phyloP scores from a whole-genome alignment of 108 stramenopile genomes.

The Aurantiochytrium sp. region DNA sequence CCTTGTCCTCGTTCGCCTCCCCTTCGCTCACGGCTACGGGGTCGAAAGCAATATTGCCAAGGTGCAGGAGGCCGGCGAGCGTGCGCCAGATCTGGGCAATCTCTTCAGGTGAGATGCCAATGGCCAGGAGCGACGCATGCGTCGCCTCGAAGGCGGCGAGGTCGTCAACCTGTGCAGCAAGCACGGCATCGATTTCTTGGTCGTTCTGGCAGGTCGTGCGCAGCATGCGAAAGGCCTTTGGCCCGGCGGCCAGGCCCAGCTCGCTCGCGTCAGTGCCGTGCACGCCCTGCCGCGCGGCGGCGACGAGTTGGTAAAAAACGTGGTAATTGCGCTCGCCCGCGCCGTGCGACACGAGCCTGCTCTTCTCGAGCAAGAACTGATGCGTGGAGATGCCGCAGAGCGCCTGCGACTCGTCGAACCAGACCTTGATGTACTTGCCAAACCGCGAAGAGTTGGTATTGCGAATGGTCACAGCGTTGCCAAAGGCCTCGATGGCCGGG shows the following conservation, averaged over 20 bases:
- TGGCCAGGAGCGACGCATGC: neutral
- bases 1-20: neutral
- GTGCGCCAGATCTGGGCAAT: neutral
- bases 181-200: no score
- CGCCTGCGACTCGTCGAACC: neutral
- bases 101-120: neutral
- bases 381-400: neutral
- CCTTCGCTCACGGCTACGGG: no score
- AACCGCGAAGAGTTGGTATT: conserved; percentile 31
- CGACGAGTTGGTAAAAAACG: conserved; percentile 33
- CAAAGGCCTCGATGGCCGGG: conserved; percentile 33
- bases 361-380: conserved; percentile 35
- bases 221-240: neutral
- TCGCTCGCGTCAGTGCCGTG: neutral
- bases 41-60: conserved; percentile 15
- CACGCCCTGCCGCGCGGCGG: neutral
- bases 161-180: no score
- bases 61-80: conserved; percentile 27
- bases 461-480: conserved; percentile 27
- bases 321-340: conserved; percentile 32
- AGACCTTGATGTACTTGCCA: conserved; percentile 26
- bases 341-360: neutral
- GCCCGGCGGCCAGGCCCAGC: neutral
- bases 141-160: neutral
- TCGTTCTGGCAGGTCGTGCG: no score